These are phyloP conservation scores for Delphinella strobiligena DNA, from an alignment of 2,329 filamentous ascomycete genomes.

Conservation along the genomic window DNA sequence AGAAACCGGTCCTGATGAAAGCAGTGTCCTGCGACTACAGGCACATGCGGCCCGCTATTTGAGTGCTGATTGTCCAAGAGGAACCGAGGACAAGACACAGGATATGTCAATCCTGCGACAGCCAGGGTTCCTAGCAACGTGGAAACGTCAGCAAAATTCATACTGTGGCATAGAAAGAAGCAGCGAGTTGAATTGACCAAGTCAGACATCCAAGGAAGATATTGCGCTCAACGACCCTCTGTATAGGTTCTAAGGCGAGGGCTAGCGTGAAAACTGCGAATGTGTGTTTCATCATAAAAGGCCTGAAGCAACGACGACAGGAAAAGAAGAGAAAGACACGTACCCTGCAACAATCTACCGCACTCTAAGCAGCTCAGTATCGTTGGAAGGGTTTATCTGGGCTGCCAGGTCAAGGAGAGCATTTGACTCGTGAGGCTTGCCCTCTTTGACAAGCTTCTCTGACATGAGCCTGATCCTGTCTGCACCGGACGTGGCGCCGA, in stretches of 20 bases:
- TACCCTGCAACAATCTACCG: neutral
- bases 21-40: no score
- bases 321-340: neutral
- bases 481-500: neutral
- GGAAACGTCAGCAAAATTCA: no score
- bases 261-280: slow-evolving; percentile 13
- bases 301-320: neutral
- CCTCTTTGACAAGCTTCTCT: slow-evolving; percentile 1
- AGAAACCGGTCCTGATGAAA: no score
- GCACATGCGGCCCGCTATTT: no score
- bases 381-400: neutral
- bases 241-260: neutral
- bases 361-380: neutral
- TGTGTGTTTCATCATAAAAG: slow-evolving; percentile 12
- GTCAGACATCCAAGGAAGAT: slow-evolving; percentile 9
- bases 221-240: slow-evolving; percentile 2
- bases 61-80: no score
- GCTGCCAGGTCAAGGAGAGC: neutral
- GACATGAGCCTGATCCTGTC: neutral
- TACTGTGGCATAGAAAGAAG: neutral
- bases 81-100: no score
- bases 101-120: no score
- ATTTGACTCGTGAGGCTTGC: neutral
- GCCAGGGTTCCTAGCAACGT: no score
- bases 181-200: neutral